A percentile compares a stretch with the other conserved stretches of the same genome.
These are phyloP conservation scores for Kwoniella shivajii DNA, from an alignment of 1,284 basidiomycete genomes.

Conservation along the genomic window DNA sequence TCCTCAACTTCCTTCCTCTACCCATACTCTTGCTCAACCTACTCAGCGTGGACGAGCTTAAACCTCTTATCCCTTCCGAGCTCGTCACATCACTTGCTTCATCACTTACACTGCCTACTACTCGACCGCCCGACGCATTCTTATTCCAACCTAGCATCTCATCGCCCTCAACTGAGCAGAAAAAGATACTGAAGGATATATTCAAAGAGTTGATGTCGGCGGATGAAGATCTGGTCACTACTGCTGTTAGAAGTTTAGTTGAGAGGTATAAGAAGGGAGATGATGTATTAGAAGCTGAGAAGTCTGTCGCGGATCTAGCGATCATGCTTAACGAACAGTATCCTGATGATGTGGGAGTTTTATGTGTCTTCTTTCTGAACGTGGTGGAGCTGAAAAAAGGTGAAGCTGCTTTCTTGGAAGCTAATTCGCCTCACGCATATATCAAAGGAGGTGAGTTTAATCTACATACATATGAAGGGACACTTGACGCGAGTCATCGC, in stretches of 20 bases:
- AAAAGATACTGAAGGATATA: conserved; percentile 68
- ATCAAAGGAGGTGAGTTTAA: conserved; percentile 73
- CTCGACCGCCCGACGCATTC: conserved; percentile 27
- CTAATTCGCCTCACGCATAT: conserved; percentile 97
- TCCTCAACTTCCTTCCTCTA: conserved; percentile 60
- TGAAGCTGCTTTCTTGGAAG: conserved; percentile 90
- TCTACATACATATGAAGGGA: no score
- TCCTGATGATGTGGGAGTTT: conserved; percentile 88
- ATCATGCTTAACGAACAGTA: conserved; percentile 77
- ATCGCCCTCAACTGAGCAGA: conserved; percentile 57
- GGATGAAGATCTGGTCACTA: conserved; percentile 59
- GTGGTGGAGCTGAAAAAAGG: conserved; percentile 77
- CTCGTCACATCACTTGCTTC: conserved; percentile 57
- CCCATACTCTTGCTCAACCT: conserved; percentile 68
- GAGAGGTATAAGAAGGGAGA: conserved; percentile 61
- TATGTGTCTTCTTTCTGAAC: conserved; percentile 92
- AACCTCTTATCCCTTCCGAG: conserved; percentile 64
- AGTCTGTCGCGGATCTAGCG: conserved; percentile 68
- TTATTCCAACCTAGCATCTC: conserved; percentile 31
- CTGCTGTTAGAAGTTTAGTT: conserved; percentile 65
- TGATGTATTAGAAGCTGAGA: conserved; percentile 45
- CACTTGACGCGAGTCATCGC: not conserved
- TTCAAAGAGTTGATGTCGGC: conserved; percentile 84
- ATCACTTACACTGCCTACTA: conserved; percentile 59
- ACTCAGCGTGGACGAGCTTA: conserved; percentile 73